These are phyloP conservation scores for Macrocybe gigantea DNA, from an alignment of 768 basidiomycete genomes.

Conservation along the genomic window DNA sequence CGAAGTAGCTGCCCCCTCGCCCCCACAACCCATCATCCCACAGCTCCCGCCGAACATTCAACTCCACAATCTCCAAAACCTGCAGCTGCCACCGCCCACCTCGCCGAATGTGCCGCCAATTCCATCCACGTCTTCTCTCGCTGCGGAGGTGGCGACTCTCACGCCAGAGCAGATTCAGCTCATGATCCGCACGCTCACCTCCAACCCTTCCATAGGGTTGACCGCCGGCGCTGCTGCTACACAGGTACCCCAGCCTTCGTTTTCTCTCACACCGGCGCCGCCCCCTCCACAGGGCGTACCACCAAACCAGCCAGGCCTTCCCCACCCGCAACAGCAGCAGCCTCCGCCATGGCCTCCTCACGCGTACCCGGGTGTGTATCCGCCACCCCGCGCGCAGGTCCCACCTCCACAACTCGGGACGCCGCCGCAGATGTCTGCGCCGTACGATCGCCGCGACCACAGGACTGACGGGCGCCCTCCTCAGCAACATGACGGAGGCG, in stretches of 20 bases:
- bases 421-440: not conserved
- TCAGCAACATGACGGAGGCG: constrained; percentile 24
- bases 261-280: constrained; percentile 3
- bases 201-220: constrained; percentile 25
- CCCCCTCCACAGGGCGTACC: not conserved
- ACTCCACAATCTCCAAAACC: constrained; percentile 7
- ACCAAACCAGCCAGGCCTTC: not conserved
- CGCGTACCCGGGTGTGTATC: constrained; percentile 10
- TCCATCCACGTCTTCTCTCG: constrained; percentile 30
- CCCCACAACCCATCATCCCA: constrained; percentile 13
- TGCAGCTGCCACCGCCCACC: constrained; percentile 11
- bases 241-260: constrained; percentile 7
- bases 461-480: constrained; percentile 19
- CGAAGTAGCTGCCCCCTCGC: constrained; percentile 15
- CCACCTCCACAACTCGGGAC: not conserved
- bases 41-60: constrained; percentile 11
- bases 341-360: constrained; percentile 6
- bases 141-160: constrained; percentile 66
- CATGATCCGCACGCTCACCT: constrained; percentile 54
- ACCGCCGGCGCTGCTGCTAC: constrained; percentile 23
- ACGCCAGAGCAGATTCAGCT: constrained; percentile 73
- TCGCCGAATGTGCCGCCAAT: constrained; percentile 7
- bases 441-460: constrained; percentile 13
- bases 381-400: constrained; percentile 8
- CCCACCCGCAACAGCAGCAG: constrained; percentile 9